A percentile compares a stretch with the other conserved stretches of the same genome.
Conservation (phyloP, 2,329 filamentous ascomycete genomes). For the Stagonosporopsis chrysanthemi region DNA sequence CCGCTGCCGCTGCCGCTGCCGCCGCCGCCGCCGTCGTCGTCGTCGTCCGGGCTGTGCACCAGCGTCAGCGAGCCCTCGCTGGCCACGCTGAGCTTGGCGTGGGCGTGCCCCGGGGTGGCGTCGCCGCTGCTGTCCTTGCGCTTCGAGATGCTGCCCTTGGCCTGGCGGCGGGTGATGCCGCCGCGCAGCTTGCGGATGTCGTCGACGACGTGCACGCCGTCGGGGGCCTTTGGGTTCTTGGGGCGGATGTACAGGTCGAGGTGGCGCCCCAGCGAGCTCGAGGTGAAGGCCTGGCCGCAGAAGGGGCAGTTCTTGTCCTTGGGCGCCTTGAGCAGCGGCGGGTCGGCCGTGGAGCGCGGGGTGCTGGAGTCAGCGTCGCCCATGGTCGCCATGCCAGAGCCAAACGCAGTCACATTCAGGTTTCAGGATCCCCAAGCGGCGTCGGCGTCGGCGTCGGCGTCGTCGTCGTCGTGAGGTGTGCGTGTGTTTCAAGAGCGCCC, state of each 20-base stretch:
- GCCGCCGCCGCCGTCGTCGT: too few relatives aligned
- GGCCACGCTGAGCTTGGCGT: conserved; percentile 32
- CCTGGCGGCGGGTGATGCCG: conserved; percentile 84
- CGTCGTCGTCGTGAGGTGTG: conserved; percentile 24
- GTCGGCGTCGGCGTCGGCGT: background rate
- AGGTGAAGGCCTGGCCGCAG: conserved; percentile 89
- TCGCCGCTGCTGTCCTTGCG: conserved; percentile 57
- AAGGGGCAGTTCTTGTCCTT: conserved; percentile 92
- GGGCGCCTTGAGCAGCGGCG: conserved; percentile 55
- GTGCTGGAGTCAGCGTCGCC: conserved; percentile 46
- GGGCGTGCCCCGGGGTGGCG: background rate
- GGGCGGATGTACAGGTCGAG: conserved; percentile 93
- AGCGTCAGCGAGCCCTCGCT: conserved; percentile 39
- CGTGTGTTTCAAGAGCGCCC: conserved; percentile 16
- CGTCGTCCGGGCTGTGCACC: conserved; percentile 33
- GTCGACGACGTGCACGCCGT: conserved; percentile 89
- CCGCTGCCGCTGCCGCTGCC: too few relatives aligned
- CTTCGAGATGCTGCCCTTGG: conserved; percentile 67
- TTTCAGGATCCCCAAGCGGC: conserved; percentile 2
- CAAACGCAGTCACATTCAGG: conserved; percentile 15
- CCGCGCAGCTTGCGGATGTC: conserved; percentile 85
- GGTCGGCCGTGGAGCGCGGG: conserved; percentile 18
- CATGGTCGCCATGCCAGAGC: conserved; percentile 24
- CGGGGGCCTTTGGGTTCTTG: conserved; percentile 86
- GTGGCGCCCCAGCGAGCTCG: conserved; percentile 83